A percentile compares a stretch with the other conserved stretches of the same genome.
These are phyloP conservation scores for Carnegiea gigantea DNA, from an alignment of 179 eudicot genomes.

Conservation along the genomic window DNA sequence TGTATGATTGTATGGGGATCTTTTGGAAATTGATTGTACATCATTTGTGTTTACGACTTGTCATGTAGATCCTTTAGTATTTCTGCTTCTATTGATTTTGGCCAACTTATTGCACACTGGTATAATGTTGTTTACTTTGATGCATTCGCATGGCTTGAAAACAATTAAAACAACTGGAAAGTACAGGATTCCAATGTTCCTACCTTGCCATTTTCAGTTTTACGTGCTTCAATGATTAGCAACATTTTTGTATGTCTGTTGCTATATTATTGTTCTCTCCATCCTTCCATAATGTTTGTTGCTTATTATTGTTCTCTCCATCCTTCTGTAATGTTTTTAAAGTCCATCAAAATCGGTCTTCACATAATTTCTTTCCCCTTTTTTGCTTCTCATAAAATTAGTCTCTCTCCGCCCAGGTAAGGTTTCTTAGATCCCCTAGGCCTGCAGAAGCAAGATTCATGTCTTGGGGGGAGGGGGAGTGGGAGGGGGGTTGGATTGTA, in stretches of 20 bases:
- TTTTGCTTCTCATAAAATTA: too few species aligned
- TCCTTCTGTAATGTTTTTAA: too few species aligned
- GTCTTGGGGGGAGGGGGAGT: not conserved
- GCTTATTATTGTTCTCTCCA: too few species aligned
- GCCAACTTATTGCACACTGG: not conserved
- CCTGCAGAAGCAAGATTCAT: not conserved
- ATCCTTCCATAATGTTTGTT: too few species aligned
- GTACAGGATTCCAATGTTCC: not conserved
- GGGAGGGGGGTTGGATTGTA: not conserved
- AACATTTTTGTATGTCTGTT: not conserved
- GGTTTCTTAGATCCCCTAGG: not conserved
- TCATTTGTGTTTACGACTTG: not conserved
- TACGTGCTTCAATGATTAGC: too few species aligned
- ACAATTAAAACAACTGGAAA: not conserved
- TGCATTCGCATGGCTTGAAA: not conserved
- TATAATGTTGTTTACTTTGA: not conserved
- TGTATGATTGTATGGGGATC: not conserved
- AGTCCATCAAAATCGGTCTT: not conserved
- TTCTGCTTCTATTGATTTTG: too few species aligned
- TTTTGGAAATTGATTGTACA: not conserved
- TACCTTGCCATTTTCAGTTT: not conserved
- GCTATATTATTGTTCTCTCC: too few species aligned
- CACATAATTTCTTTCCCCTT: not conserved
- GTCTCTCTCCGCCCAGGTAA: not conserved
- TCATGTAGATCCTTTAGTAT: not conserved